These are phyloP conservation scores for Eimeria zaria DNA, from an alignment of 169 alveolate species.

Conservation along the genomic window DNA sequence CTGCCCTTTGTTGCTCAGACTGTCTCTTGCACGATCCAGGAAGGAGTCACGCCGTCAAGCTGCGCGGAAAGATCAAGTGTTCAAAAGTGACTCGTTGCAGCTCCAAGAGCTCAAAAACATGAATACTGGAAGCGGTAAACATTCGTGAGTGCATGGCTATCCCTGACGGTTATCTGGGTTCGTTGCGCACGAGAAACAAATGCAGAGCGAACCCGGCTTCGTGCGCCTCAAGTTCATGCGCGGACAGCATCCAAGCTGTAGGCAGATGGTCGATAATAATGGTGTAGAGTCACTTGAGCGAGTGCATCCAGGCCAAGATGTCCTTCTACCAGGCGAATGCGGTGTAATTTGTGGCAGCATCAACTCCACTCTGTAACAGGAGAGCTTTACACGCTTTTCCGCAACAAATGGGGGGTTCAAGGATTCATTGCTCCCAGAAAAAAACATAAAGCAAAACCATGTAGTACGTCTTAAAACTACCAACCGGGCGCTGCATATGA, in stretches of 20 bases:
- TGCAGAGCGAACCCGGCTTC: background rate
- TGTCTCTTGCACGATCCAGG: constrained; percentile 50
- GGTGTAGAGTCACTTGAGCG: background rate
- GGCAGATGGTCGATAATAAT: background rate
- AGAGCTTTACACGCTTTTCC: background rate
- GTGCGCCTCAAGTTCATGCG: background rate
- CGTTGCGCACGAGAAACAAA: background rate
- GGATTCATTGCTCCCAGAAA: background rate
- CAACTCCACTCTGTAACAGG: too few species aligned
- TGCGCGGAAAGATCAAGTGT: background rate
- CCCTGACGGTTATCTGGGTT: background rate
- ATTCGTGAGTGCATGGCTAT: background rate
- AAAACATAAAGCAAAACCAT: background rate
- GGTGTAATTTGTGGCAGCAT: background rate
- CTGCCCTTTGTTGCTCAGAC: background rate
- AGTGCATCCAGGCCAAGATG: background rate
- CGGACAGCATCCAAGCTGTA: background rate
- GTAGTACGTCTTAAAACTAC: background rate
- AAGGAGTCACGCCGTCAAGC: constrained; percentile 23
- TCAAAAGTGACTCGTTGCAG: constrained; percentile 6
- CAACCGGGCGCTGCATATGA: background rate
- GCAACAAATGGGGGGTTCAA: background rate
- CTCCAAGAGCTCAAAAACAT: background rate
- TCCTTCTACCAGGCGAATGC: background rate
- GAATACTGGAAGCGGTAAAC: background rate